phyloP scores from a whole-genome alignment of 495 filamentous ascomycete species.

The Neurospora pannonica region DNA sequence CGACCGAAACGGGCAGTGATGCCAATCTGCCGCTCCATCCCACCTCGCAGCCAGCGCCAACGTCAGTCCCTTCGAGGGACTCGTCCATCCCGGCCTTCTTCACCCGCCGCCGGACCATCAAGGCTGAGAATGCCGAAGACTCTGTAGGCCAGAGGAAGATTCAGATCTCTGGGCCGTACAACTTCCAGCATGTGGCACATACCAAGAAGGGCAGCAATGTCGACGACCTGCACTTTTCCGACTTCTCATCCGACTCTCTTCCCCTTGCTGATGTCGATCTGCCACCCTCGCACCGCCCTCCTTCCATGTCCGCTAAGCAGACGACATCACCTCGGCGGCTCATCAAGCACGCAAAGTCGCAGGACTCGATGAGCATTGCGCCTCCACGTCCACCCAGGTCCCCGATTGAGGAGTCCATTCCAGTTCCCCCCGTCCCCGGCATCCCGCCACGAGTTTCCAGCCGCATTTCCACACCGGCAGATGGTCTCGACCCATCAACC shows the following conservation, averaged over 20 bases:
- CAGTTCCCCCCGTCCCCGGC: constrained; percentile 20
- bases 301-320: constrained; percentile 14
- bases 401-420: constrained; percentile 24
- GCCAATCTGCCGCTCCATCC: constrained; percentile 3
- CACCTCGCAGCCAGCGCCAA: constrained; percentile 2
- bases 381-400: constrained; percentile 42
- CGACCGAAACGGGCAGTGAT: constrained; percentile 24
- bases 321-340: constrained; percentile 21
- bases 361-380: constrained; percentile 36
- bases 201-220: constrained; percentile 57
- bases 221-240: constrained; percentile 54
- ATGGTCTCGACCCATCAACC: constrained; percentile 25
- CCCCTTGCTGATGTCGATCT: constrained; percentile 22
- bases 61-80: constrained; percentile 21
- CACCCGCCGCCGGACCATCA: constrained; percentile 28
- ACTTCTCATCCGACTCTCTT: constrained; percentile 48
- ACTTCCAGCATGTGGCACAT: constrained; percentile 82
- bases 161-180: constrained; percentile 72
- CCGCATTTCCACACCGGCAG: constrained; percentile 33
- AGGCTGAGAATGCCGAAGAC: constrained; percentile 20
- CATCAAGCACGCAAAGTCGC: constrained; percentile 32
- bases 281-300: constrained; percentile 7
- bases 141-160: constrained; percentile 23
- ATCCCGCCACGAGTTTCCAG: constrained; percentile 40
- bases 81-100: constrained; percentile 36